A percentile compares a stretch with the other conserved stretches of the same genome.
Evolutionary conservation across 169 alveolate species (phyloP).

Genomic region (Prorocentrum cordatum): DNA sequence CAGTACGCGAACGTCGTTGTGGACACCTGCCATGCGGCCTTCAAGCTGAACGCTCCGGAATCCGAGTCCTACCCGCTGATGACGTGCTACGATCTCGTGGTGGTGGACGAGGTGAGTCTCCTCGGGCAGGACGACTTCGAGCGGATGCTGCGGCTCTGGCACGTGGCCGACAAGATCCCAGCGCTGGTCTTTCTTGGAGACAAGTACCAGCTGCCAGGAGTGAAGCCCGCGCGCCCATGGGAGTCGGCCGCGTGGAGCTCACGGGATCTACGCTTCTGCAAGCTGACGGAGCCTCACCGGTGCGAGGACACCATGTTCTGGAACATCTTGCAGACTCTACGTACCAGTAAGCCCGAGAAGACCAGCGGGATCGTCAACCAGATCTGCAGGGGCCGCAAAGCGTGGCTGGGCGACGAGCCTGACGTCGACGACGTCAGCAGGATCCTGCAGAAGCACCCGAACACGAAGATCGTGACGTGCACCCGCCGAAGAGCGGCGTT

Average conservation of each 20-base stretch:
- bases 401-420: conserved; percentile 18
- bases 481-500: neutral
- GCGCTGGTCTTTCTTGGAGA: neutral
- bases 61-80: neutral
- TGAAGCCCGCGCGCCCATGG: neutral
- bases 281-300: neutral
- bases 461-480: neutral
- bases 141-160: neutral
- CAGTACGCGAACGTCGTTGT: neutral
- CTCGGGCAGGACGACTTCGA: neutral
- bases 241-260: neutral
- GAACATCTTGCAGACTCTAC: neutral
- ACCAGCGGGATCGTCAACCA: too few relatives aligned
- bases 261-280: neutral
- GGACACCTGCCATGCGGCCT: conserved; percentile 6
- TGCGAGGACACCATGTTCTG: neutral
- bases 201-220: neutral
- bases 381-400: neutral
- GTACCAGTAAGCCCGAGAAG: neutral
- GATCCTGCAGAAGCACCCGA: neutral
- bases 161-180: neutral
- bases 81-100: conserved; percentile 9
- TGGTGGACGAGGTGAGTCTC: neutral
- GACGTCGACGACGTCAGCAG: neutral
- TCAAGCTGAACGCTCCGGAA: neutral